Base-by-base conservation (phyloP, 2,329 filamentous ascomycete genomes). In the Tympanopsis confertula region DNA sequence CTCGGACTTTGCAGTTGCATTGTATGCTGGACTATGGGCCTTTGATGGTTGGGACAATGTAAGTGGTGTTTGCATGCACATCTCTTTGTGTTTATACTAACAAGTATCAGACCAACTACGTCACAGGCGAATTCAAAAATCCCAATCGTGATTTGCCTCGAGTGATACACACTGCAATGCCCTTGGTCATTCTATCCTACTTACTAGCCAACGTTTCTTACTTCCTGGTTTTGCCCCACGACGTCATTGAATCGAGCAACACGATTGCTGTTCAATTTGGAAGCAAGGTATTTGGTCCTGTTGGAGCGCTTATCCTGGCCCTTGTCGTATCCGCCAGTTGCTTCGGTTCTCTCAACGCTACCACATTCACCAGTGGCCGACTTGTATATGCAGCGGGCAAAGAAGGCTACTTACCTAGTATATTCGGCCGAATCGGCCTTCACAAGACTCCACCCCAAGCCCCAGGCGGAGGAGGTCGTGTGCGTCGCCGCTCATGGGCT, bases 31-130 rank as follows among this genome's bases (percentile, higher is more conserved):
- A 5, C 69, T 98, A 4, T 98, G 91, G 91, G 91, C 91, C 1
- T 98, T 91, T 60, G 91, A 98, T 55, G 91, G 91, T 20, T 98
- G 91, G 91, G 91, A 98, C 55, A 98, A 98, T 57, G 86, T 91
- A 63, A 64, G 82, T 68, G 22, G 36, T 19, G 20, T 19, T 20
- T 17, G 5, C 19, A 39, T n/a, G 4, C 24, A 26, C 38, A 33
- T 2, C 38, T 20, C 7, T 19, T 19, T n/a, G 5, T 30, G 20
- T 28, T 26, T 36, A 20, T 39, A 41, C 41, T 49, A 48, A 39
- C 50, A 60, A 46, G 59, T 44, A 28, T 24, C 45, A 91, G 86
- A 94, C 89, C 44, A 98, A 95, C 61, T 98, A 95, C 52, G 91
- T 98, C 5, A 87, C 93, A 1, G 91, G 88, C 49, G 91, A 98